Evolutionary conservation across 345 rosid genomes (phyloP).

Genomic region (Triadica sebifera): DNA sequence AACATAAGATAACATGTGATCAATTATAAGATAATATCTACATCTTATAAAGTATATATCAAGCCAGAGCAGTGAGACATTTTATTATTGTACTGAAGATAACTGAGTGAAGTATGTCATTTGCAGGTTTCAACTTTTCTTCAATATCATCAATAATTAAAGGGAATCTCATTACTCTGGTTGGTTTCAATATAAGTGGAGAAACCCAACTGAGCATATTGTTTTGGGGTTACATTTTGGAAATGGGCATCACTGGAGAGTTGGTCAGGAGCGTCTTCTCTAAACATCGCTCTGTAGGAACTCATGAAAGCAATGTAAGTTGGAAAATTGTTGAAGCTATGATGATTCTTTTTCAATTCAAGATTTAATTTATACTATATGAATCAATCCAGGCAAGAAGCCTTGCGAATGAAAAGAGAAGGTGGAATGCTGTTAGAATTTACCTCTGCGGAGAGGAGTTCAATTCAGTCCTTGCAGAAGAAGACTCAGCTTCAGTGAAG

Average conservation of each 20-base stretch:
- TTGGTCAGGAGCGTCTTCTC: constrained; percentile 67
- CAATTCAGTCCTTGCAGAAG: constrained; percentile 68
- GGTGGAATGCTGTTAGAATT: constrained; percentile 70
- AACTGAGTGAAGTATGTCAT: constrained; percentile 28
- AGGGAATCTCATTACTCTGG: constrained; percentile 34
- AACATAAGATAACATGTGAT: constrained; percentile 9
- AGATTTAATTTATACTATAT: neutral
- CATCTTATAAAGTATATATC: neutral
- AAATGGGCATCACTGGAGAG: constrained; percentile 83
- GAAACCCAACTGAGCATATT: constrained; percentile 19
- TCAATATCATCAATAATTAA: constrained; percentile 24
- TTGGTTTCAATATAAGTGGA: constrained; percentile 27
- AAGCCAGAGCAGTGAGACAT: neutral
- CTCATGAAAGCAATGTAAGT: constrained; percentile 48
- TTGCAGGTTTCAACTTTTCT: constrained; percentile 25
- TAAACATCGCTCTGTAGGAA: constrained; percentile 40
- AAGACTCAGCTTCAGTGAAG: constrained; percentile 67
- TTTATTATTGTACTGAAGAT: constrained; percentile 12
- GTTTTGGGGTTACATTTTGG: constrained; percentile 14
- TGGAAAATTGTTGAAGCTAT: neutral
- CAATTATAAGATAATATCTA: constrained; percentile 6
- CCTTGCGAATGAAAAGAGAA: constrained; percentile 46
- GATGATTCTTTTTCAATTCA: neutral
- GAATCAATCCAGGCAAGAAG: constrained; percentile 47
- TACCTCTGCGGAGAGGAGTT: constrained; percentile 75